A percentile compares a stretch with the other conserved stretches of the same genome.
These are phyloP conservation scores for Mallotus nudiflorus DNA, from an alignment of 345 rosid species.

Conservation along the genomic window DNA sequence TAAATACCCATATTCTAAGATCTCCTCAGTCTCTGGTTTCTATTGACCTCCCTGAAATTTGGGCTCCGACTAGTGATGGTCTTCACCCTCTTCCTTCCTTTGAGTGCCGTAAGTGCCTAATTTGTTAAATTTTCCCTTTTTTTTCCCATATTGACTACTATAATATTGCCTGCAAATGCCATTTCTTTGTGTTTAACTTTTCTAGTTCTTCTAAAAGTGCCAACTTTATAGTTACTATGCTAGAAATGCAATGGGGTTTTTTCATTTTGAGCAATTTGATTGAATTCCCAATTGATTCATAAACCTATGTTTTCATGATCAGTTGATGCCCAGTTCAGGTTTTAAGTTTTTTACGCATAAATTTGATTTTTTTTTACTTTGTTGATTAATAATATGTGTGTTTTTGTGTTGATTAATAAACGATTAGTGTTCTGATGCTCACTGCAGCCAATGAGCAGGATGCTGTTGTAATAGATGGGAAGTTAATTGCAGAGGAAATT, in stretches of 20 bases:
- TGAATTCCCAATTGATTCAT: not conserved
- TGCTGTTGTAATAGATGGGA: conserved; percentile 70
- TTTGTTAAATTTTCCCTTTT: not conserved
- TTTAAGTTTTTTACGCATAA: not conserved
- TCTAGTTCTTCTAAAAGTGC: too few species aligned
- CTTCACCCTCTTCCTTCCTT: conserved; percentile 21
- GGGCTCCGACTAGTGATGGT: conserved; percentile 37
- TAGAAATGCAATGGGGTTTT: not conserved
- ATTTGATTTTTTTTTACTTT: not conserved
- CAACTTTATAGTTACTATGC: not conserved
- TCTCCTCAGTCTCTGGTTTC: conserved; percentile 74
- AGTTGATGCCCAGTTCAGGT: not conserved
- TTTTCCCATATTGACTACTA: not conserved
- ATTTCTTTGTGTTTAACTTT: not conserved
- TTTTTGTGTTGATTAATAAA: not conserved
- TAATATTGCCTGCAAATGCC: not conserved
- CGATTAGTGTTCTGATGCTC: conserved; percentile 24
- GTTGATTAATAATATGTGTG: not conserved
- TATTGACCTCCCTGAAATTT: conserved; percentile 69
- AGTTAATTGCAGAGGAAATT: conserved; percentile 72
- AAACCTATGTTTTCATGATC: not conserved
- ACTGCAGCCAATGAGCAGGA: conserved; percentile 44
- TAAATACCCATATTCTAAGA: conserved; percentile 42
- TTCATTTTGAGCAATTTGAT: not conserved
- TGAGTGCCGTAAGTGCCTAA: conserved; percentile 32